Evolutionary conservation across 768 basidiomycete species (phyloP).

Genomic region (Leccinellum albellum): DNA sequence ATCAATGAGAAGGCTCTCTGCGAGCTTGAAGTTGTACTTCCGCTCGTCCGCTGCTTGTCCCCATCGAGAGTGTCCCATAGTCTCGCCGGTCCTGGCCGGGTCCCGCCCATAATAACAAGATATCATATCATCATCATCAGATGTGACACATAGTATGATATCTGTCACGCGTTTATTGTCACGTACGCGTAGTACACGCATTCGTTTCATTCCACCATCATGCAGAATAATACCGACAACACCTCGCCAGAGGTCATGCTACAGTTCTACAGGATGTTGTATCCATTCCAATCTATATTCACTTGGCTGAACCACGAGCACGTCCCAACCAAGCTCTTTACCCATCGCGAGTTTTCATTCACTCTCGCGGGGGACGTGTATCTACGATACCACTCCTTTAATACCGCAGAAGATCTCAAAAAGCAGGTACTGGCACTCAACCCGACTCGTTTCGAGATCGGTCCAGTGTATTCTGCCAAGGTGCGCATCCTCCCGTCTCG

Average conservation of each 20-base stretch:
- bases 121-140: not conserved
- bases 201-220: not conserved
- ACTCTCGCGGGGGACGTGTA: slow-evolving; percentile 90
- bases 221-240: slow-evolving; percentile 21
- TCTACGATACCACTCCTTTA: slow-evolving; percentile 92
- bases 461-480: slow-evolving; percentile 84
- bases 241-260: slow-evolving; percentile 62
- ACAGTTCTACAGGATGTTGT: slow-evolving; percentile 83
- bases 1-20: slow-evolving; percentile 1
- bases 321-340: slow-evolving; percentile 73
- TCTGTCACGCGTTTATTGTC: slow-evolving; percentile 16
- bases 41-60: not conserved
- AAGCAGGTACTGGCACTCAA: slow-evolving; percentile 80
- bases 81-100: no score
- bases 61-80: no score
- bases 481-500: slow-evolving; percentile 45
- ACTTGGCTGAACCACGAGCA: slow-evolving; percentile 94
- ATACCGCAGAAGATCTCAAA: slow-evolving; percentile 82
- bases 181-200: slow-evolving; percentile 6
- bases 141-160: slow-evolving; percentile 9
- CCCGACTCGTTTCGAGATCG: slow-evolving; percentile 95
- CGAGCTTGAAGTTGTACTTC: no score
- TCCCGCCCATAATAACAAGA: no score
- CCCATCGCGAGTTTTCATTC: slow-evolving; percentile 94
- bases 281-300: slow-evolving; percentile 93